Evolutionary conservation across 2,329 filamentous ascomycete species (phyloP), one percentile per base, ranked within the genome.

Genomic region (Pseudogymnoascus sp.): DNA sequence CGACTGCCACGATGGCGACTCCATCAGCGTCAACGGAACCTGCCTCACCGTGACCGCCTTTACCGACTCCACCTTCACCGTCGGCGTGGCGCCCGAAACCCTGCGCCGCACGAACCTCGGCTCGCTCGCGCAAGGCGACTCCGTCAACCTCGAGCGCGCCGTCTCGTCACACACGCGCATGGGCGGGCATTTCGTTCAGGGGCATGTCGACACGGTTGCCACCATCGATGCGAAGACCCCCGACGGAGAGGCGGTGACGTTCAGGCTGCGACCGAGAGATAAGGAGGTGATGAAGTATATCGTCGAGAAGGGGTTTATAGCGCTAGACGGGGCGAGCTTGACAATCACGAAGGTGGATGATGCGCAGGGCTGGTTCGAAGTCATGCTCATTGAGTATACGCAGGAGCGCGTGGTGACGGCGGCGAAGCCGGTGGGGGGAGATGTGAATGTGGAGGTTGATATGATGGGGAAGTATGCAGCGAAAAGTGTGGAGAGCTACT

Each of bases 171-270:
- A 89, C 71, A 97, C 93, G 53, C 90, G 95, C 62, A 98, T 99
- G 91, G 95, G 96, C 56, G 95, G 95, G 0, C 95, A 99, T 78
- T 96, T 98, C 72, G 93, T 98, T 33, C 96, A 99, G 78, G 95
- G 95, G 41, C 95, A 99, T 76, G 93, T 99, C 65, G 96, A 99
- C 76, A 93, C 91, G 10, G 86, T 89, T 40, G 95, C 93, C 0
- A 84, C 83, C 46, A 89, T 99, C 1, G 73, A 88, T 40, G 83
- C 84, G 46, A 84, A 89, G 37, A 87, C 83, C 16, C 86, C 88
- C 2, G 95, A 99, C 76, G 92, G 93, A 63, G 96, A 98, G 77
- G 91, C 95, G 6, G 76, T 96, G 65, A 96, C 91, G 0, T 89
- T 98, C 75, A 85, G 93, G 38, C 87, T 99, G 75, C 80, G 83